phyloP scores from a whole-genome alignment of 176 grass and related monocot species.

The Luzula sylvatica region DNA sequence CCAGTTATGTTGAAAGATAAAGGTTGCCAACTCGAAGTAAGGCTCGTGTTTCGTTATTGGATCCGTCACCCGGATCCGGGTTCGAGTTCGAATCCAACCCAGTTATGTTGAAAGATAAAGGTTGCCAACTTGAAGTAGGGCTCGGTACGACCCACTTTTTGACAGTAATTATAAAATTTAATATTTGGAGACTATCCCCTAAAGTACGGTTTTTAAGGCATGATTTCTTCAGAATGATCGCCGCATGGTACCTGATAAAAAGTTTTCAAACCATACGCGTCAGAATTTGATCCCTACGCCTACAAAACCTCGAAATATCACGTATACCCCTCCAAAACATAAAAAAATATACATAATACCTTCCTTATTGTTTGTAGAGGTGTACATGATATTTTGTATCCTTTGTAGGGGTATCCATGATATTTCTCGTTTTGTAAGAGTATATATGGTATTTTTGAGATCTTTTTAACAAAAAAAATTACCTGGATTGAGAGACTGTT shows the following conservation, averaged over 20 bases:
- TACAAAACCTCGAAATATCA: too few species aligned
- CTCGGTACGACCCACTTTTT: constrained; percentile 83
- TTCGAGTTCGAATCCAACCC: constrained; percentile 25
- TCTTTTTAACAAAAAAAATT: too few species aligned
- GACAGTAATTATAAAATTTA: constrained; percentile 42
- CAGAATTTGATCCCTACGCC: too few species aligned
- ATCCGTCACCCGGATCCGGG: too few species aligned
- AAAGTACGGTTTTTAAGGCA: constrained; percentile 59
- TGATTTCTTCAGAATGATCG: constrained; percentile 51
- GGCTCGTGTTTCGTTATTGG: too few species aligned
- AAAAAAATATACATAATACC: background rate
- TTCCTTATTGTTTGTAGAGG: too few species aligned
- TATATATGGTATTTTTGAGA: too few species aligned
- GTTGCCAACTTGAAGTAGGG: constrained; percentile 63
- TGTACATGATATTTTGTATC: too few species aligned
- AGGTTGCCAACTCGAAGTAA: constrained; percentile 69
- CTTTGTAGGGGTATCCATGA: too few species aligned
- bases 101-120: constrained; percentile 49
- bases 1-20: constrained; percentile 46
- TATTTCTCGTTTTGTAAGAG: too few species aligned
- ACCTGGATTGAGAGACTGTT: constrained; percentile 62
- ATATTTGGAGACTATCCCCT: constrained; percentile 80
- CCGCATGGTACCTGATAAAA: constrained; percentile 71
- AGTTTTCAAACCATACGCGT: too few species aligned
- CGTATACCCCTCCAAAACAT: background rate